Percentiles rank a stretch among this genome's conserved stretches.
These are phyloP conservation scores for Spiraea crenata DNA, from an alignment of 331 rosid species.

Conservation along the genomic window DNA sequence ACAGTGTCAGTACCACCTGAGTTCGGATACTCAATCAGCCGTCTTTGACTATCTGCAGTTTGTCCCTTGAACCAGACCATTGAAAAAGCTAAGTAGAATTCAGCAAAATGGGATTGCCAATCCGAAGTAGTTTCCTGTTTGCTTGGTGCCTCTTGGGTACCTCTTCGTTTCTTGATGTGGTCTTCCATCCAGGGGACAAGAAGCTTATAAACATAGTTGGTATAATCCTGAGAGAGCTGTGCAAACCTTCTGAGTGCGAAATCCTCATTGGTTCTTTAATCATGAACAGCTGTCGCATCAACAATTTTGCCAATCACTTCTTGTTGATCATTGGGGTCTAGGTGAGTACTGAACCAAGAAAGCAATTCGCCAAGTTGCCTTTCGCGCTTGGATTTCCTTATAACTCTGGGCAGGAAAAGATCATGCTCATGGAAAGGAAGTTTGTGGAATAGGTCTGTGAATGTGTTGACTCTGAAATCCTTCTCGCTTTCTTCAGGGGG, in stretches of 20 bases:
- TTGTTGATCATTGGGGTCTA: neutral
- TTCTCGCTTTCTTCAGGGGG: neutral
- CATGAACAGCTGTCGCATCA: neutral
- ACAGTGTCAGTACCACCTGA: neutral
- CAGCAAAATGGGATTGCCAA: neutral
- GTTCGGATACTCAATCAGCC: neutral
- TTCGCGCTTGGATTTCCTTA: neutral
- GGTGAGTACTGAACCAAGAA: constrained; percentile 8
- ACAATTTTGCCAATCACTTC: neutral
- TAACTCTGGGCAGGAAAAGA: neutral
- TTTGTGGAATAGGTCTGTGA: constrained; percentile 4
- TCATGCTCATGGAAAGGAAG: neutral
- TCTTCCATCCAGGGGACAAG: neutral
- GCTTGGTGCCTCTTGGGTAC: neutral
- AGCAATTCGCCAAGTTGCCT: neutral
- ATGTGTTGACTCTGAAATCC: neutral
- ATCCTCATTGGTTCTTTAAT: neutral
- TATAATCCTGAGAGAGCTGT: neutral
- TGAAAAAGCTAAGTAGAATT: constrained; percentile 3
- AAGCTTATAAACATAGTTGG: neutral
- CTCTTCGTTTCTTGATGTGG: neutral
- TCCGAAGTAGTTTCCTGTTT: neutral
- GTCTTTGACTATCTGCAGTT: neutral
- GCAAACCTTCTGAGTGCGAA: neutral
- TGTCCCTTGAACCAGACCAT: constrained; percentile 11